These are phyloP conservation scores for Saururus chinensis DNA, from an alignment of 164 flowering plant species.

Conservation along the genomic window DNA sequence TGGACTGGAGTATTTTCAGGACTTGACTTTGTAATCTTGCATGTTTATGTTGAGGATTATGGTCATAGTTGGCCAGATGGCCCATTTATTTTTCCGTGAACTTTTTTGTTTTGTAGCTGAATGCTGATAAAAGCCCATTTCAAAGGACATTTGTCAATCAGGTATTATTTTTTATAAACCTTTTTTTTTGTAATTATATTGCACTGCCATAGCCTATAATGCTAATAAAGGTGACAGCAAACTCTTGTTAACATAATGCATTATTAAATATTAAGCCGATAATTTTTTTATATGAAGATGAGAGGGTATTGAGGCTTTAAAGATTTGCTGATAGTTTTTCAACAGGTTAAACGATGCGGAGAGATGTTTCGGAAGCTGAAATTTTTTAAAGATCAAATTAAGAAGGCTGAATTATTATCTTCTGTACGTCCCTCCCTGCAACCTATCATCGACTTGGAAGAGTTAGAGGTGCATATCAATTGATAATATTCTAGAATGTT, in stretches of 20 bases:
- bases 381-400: conserved; percentile 81
- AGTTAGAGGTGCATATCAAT: conserved; percentile 54
- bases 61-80: neutral
- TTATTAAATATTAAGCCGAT: neutral
- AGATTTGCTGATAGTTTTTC: conserved; percentile 15
- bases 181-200: neutral
- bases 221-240: neutral
- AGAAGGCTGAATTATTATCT: conserved; percentile 60
- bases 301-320: neutral
- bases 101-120: conserved; percentile 45
- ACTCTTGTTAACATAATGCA: neutral
- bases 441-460: conserved; percentile 64
- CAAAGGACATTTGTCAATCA: conserved; percentile 95
- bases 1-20: no score
- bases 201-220: neutral
- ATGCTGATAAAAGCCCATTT: conserved; percentile 92
- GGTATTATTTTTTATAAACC: conserved; percentile 25
- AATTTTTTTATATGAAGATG: neutral
- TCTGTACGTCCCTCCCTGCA: conserved; percentile 43
- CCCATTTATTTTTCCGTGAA: neutral
- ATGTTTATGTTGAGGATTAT: no score
- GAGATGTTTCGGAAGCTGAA: conserved; percentile 94
- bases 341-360: conserved; percentile 88
- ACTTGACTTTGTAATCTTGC: no score
- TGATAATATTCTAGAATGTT: neutral